Conservation (phyloP, 2,329 filamentous ascomycete species). For the Penicillium sp. region DNA sequence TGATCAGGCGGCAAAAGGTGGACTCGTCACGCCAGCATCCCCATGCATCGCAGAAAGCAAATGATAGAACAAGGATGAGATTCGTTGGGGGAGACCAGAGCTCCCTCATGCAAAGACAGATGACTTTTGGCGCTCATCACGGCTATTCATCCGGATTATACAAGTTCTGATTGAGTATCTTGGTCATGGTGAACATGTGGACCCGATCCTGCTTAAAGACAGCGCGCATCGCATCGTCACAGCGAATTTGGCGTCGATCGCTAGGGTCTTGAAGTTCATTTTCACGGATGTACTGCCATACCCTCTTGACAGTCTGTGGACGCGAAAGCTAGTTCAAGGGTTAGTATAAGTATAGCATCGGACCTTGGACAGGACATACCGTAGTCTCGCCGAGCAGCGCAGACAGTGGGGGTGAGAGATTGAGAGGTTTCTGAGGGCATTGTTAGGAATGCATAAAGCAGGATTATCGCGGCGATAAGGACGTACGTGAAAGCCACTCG, state of each 20-base stretch:
- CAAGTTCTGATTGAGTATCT: conserved; percentile 84
- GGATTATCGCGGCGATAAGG: neutral
- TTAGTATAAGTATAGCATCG: conserved; percentile 22
- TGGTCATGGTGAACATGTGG: conserved; percentile 99
- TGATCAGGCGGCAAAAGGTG: conserved; percentile 3
- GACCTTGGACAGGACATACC: conserved; percentile 33
- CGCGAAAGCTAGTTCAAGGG: conserved; percentile 69
- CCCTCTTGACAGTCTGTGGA: conserved; percentile 91
- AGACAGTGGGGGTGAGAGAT: conserved; percentile 48
- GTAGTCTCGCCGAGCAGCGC: conserved; percentile 46
- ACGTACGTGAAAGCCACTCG: conserved; percentile 83
- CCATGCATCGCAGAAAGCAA: conserved; percentile 33
- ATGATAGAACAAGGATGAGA: conserved; percentile 16
- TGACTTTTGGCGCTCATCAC: conserved; percentile 12
- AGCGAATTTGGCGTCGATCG: conserved; percentile 90
- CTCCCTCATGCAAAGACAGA: conserved; percentile 1
- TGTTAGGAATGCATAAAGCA: neutral
- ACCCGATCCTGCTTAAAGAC: conserved; percentile 90
- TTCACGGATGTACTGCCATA: conserved; percentile 93
- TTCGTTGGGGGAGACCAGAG: conserved; percentile 26
- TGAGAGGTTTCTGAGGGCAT: conserved; percentile 46
- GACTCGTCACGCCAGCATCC: conserved; percentile 31
- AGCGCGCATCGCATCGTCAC: conserved; percentile 86
- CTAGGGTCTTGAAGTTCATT: conserved; percentile 85
- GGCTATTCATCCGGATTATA: conserved; percentile 75